Conservation (phyloP, 495 filamentous ascomycete genomes). For the Penicillium cosmopolitanum region DNA sequence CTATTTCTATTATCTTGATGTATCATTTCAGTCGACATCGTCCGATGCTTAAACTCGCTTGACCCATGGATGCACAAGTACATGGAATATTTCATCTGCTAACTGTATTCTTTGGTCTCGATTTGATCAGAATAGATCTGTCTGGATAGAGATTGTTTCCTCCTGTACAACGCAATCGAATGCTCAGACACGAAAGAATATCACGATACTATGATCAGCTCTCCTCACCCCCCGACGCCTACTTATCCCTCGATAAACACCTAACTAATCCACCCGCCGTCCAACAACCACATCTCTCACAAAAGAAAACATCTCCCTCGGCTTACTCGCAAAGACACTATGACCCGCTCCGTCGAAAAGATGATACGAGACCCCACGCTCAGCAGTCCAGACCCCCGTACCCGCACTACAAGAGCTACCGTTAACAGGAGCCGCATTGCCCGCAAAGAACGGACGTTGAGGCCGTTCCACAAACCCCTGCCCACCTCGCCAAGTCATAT, state of each 20-base stretch:
- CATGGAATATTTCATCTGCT: background rate
- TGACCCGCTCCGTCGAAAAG: conserved; percentile 40
- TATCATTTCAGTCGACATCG: conserved; percentile 26
- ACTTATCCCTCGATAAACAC: background rate
- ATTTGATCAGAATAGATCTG: background rate
- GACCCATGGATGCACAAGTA: background rate
- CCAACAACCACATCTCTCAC: conserved; percentile 42
- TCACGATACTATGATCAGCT: background rate
- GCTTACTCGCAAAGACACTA: conserved; percentile 40
- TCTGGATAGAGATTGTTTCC: too few relatives aligned
- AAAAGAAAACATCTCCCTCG: conserved; percentile 44
- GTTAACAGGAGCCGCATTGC: conserved; percentile 27
- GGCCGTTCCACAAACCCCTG: conserved; percentile 35
- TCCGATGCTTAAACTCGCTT: conserved; percentile 18
- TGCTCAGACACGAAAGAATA: too few relatives aligned
- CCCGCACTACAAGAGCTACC: background rate
- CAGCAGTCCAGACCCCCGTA: conserved; percentile 35
- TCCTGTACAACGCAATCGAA: too few relatives aligned
- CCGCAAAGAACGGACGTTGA: conserved; percentile 23
- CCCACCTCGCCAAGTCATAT: conserved; percentile 43
- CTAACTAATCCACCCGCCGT: background rate
- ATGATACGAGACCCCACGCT: conserved; percentile 43
- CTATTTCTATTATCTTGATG: conserved; percentile 13
- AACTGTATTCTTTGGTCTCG: background rate
- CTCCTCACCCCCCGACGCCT: background rate